Percentiles rank a stretch among this genome's conserved stretches.
Evolutionary conservation across 805 yeast species (phyloP).

Genomic region (Starmerella vaccinii): DNA sequence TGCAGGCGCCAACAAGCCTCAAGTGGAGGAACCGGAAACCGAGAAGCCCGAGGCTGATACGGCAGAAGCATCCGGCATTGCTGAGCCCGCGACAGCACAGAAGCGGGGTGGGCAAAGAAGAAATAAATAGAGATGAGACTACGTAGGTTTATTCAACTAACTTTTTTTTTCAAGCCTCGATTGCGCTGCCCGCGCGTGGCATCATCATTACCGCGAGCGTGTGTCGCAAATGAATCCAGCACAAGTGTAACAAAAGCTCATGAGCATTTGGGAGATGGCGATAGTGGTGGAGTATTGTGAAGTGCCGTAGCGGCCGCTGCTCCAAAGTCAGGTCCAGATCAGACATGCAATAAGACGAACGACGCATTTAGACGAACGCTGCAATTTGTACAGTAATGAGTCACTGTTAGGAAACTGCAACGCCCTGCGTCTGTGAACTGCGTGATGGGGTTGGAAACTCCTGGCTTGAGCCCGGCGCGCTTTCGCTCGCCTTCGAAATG

Average conservation of each 20-base stretch:
- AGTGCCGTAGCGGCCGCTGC: no score
- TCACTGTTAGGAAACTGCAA: neutral
- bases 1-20: conserved; percentile 16
- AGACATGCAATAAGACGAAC: no score
- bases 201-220: no score
- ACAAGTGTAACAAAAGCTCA: no score
- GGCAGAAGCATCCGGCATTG: conserved; percentile 12
- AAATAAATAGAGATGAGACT: conserved; percentile 2
- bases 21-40: neutral
- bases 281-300: no score
- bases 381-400: no score
- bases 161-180: no score
- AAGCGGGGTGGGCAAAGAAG: conserved; percentile 2
- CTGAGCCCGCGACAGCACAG: neutral
- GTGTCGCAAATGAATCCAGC: no score
- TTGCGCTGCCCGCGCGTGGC: no score
- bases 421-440: conserved; percentile 2
- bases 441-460: neutral
- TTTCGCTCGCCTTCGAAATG: neutral
- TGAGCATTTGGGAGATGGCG: no score
- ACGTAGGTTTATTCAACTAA: neutral
- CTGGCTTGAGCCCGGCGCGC: neutral
- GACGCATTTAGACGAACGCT: no score
- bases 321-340: no score
- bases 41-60: conserved; percentile 6